Evolutionary conservation across 495 filamentous ascomycete species (phyloP).

Genomic region (Saxophila tyrrhenica): DNA sequence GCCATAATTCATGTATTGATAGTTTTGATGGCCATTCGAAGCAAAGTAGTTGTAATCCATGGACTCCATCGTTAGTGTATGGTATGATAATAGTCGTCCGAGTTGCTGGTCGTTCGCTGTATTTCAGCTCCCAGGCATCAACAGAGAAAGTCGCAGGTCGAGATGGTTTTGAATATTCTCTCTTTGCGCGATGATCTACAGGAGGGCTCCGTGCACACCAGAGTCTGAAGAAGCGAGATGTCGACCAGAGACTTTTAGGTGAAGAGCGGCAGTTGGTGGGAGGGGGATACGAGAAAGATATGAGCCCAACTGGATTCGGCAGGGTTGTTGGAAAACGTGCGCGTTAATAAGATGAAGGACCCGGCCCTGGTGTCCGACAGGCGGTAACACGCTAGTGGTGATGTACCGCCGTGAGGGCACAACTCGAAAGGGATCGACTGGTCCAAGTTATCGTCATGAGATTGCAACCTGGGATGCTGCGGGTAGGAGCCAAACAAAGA

Average conservation of each 20-base stretch:
- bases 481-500: not conserved
- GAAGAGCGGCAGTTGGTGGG: not conserved
- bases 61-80: constrained; percentile 8
- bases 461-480: not conserved
- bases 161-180: not conserved
- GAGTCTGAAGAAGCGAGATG: not conserved
- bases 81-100: too few species aligned
- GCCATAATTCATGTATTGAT: constrained; percentile 12
- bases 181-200: not conserved
- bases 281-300: not conserved
- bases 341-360: not conserved
- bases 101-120: too few species aligned
- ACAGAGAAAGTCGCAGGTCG: not conserved
- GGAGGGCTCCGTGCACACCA: not conserved
- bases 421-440: not conserved
- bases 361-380: not conserved
- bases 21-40: constrained; percentile 2
- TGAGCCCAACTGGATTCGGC: not conserved
- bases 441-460: not conserved
- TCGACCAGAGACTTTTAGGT: not conserved
- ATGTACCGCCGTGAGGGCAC: too few species aligned
- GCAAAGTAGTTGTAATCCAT: constrained; percentile 22
- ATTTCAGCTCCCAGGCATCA: not conserved
- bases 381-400: not conserved
- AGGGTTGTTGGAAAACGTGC: not conserved